These are phyloP conservation scores for Melanogaster broomeanus DNA, from an alignment of 768 basidiomycete species.

Conservation along the genomic window DNA sequence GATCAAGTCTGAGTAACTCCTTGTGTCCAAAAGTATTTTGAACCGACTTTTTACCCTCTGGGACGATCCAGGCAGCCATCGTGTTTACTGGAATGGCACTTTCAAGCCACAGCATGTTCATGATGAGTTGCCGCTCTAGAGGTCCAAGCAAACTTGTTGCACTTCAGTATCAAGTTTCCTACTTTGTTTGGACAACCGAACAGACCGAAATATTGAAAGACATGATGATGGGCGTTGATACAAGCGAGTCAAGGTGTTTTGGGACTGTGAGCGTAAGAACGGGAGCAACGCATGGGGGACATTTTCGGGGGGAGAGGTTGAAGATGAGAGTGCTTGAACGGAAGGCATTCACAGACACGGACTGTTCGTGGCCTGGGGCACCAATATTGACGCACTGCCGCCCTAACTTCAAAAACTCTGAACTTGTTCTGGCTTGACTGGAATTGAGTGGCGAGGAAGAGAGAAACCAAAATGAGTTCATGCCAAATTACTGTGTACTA, in stretches of 20 bases:
- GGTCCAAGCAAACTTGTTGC: conserved; percentile 66
- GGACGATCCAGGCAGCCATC: conserved; percentile 76
- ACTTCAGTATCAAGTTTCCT: conserved; percentile 3
- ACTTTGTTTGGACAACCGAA: not conserved
- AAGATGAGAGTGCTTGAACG: conserved; percentile 17
- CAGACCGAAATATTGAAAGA: conserved; percentile 85
- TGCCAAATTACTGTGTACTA: no score
- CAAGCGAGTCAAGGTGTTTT: conserved; percentile 72
- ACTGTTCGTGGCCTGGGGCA: not conserved
- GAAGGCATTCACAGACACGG: conserved; percentile 23
- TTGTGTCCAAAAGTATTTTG: conserved; percentile 1
- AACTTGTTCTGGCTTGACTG: not conserved
- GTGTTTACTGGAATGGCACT: conserved; percentile 63
- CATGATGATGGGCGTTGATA: conserved; percentile 88
- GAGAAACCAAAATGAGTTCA: no score
- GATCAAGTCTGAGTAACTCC: not conserved
- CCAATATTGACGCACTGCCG: not conserved
- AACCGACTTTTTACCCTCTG: conserved; percentile 69
- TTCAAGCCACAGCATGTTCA: conserved; percentile 90
- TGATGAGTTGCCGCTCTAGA: conserved; percentile 80
- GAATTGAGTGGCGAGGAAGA: no score
- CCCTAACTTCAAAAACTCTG: not conserved
- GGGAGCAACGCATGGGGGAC: conserved; percentile 69
- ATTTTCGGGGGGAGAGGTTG: conserved; percentile 16
- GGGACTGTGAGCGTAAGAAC: conserved; percentile 80